Base-by-base conservation (phyloP, 129 eudicot species). In the Kitagawia praeruptora region DNA sequence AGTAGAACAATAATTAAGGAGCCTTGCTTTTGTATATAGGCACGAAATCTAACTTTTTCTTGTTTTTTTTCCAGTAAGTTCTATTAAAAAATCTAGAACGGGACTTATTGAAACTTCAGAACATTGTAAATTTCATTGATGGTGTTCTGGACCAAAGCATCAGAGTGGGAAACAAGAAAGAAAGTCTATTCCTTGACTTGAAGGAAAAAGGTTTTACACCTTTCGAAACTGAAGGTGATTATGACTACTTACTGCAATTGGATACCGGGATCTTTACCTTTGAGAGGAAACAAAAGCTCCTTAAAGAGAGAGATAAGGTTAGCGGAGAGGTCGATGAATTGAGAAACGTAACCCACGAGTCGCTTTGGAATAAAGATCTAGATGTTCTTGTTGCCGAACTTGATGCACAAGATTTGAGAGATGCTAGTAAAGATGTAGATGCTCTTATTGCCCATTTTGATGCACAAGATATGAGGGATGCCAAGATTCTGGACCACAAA, bases 181-280 rank as follows among this genome's bases (percentile, higher is more conserved):
- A 82, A 79, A 97, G 87, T 25, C 53, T 95, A 80, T 87, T 85
- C 37, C 67, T 86, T 40, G 98, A 95, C 81, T 53, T 95, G 85
- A 87, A 85, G 80, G 83, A 85, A 71, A 92, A 87, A 78, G 92
- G 90, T 27, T 95, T 85, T 76, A 90, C 91, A 8, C 98, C 96
- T 66, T 80, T 34, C 2, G 37, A 34, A 34, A 34, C 2, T 34
- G 37, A 34, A 34, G 37, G 37, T 34, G 96, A 95, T 73, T 95
- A 92, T 70, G 98, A 95, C 53, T 95, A 95, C 82, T 85, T 95
- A 80, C 86, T 95, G 44, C 83, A 89, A 12, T 84, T 95, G 96
- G 88, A 96, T 10, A 92, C 92, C 61, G 92, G 86, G 38, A 83
- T 84, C 23, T 84, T 95, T 87, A 95, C 97, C 1, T 75, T 51